A percentile compares a stretch with the other conserved stretches of the same genome.
Evolutionary conservation across 1,284 basidiomycete genomes (phyloP).

Genomic region (Sanghuangporus baumii): DNA sequence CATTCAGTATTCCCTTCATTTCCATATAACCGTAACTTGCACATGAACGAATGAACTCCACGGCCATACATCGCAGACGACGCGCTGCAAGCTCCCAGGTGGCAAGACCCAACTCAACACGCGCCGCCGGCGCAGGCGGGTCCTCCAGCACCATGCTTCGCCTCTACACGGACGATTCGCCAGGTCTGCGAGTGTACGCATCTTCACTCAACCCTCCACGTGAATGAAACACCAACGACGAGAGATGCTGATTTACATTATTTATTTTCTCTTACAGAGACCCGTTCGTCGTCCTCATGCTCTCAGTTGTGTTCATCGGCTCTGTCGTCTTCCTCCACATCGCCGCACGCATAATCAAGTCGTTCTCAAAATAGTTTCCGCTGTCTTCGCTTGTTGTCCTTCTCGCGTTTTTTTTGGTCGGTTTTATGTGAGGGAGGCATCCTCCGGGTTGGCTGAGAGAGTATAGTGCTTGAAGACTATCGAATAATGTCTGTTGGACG

Average conservation of each 20-base stretch:
- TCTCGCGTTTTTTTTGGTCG: neutral
- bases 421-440: neutral
- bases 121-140: constrained; percentile 93
- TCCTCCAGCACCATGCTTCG: constrained; percentile 98
- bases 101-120: constrained; percentile 80
- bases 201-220: neutral
- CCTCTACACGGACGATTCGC: constrained; percentile 96
- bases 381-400: neutral
- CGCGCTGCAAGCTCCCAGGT: constrained; percentile 69
- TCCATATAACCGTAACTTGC: neutral
- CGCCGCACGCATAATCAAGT: constrained; percentile 89
- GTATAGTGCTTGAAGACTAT: neutral
- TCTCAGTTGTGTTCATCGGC: constrained; percentile 96
- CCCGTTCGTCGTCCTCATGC: constrained; percentile 95
- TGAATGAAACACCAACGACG: neutral
- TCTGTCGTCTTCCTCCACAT: constrained; percentile 99
- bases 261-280: constrained; percentile 64
- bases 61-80: constrained; percentile 48
- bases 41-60: neutral
- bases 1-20: neutral
- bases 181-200: constrained; percentile 92
- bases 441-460: neutral
- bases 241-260: constrained; percentile 11
- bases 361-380: constrained; percentile 70
- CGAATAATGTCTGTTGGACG: neutral